These are phyloP conservation scores for Podospora pseudoanserina DNA, from an alignment of 495 filamentous ascomycete species.

Conservation along the genomic window DNA sequence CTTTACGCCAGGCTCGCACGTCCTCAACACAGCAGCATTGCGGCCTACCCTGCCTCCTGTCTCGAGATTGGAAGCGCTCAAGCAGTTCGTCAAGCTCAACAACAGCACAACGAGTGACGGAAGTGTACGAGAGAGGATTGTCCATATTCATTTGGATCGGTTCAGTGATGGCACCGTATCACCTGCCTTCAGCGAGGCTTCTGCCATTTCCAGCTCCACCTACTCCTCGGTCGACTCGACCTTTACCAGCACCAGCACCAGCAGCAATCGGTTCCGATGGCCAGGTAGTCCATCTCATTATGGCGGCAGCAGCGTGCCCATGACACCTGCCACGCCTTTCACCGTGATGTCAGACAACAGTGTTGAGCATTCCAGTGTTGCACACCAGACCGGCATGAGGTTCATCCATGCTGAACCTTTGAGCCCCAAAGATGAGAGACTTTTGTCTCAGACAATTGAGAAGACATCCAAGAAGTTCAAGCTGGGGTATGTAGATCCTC, in stretches of 20 bases:
- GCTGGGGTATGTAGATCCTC: conserved; percentile 32
- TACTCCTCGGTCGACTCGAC: conserved; percentile 7
- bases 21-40: conserved; percentile 24
- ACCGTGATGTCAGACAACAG: conserved; percentile 33
- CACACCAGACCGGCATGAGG: conserved; percentile 38
- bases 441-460: conserved; percentile 36
- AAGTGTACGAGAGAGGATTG: conserved; percentile 27
- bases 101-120: conserved; percentile 25
- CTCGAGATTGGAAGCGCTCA: conserved; percentile 34
- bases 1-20: conserved; percentile 27
- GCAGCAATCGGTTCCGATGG: conserved; percentile 23
- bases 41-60: conserved; percentile 30
- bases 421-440: conserved; percentile 37
- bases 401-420: conserved; percentile 35
- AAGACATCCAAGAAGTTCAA: conserved; percentile 46
- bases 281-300: conserved; percentile 18
- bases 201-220: conserved; percentile 24
- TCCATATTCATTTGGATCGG: conserved; percentile 26
- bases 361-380: conserved; percentile 21
- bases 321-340: conserved; percentile 44
- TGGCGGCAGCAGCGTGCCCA: conserved; percentile 33
- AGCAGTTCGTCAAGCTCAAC: conserved; percentile 39
- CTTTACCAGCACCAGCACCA: conserved; percentile 18
- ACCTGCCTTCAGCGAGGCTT: conserved; percentile 31
- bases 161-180: conserved; percentile 27